Evolutionary conservation across 352 stramenopile genomes (phyloP), one percentile per base, ranked within the genome.

Genomic region (Phytopythium litorale): DNA sequence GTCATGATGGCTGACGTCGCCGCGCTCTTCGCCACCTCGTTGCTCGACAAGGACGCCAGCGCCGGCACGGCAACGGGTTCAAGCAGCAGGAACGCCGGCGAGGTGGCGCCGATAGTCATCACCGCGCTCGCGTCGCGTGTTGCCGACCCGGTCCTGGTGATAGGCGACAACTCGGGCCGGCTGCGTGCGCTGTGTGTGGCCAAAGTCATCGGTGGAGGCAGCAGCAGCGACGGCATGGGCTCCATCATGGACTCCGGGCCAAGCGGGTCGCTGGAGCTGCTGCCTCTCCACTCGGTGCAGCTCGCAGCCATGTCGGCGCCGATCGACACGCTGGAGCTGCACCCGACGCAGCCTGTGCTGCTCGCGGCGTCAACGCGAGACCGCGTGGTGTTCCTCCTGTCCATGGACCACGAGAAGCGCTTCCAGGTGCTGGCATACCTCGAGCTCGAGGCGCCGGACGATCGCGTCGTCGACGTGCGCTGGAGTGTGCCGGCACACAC

Each of bases 381-480:
- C 46, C 53, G 66, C 15, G 52, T 55, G 0, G 68, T 91, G 4
- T 89, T 89, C 45, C 46, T 92, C 8, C 7, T 92, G 3, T 90
- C 81, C 9, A 67, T 90, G 56, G 84, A 92, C 16, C 81, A 89
- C 52, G 81, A 92, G 50, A 81, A 78, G 37, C 71, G 75, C n/a
- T 94, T 94, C 43, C 67, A 62, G 0, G 73, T 87, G 0, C 52
- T 87, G n/a, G 82, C 79, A 0, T 90, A 78, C 61, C 72, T 86
- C 35, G 68, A 64, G 19, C 58, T 92, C 25, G 66, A 62, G 35
- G 63, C 72, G 15, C 30, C 64, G 2, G 67, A 57, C 23, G 83
- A 92, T 37, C 61, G 42, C 7, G 56, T 87, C 2, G 64, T 90
- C 7, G 83, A 90, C 55, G 81, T 84, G 40, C 72, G 80, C 48